Percentiles rank a stretch among this genome's conserved stretches.
phyloP scores from a whole-genome alignment of 164 flowering plant genomes.

The Warburgia ugandensis region DNA sequence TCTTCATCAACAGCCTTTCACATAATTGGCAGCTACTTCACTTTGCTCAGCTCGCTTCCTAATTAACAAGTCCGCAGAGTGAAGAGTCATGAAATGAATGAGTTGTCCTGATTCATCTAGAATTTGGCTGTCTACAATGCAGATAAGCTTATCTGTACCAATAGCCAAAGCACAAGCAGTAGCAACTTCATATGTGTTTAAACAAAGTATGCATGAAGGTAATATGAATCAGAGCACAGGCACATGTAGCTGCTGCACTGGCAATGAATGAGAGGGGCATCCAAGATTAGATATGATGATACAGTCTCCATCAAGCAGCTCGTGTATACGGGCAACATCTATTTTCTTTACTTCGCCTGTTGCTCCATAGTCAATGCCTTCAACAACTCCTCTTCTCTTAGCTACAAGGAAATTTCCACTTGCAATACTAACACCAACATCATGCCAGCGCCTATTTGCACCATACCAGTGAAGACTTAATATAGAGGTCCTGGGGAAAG shows the following conservation, averaged over 20 bases:
- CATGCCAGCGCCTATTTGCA: constrained; percentile 74
- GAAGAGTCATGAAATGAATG: constrained; percentile 61
- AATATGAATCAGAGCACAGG: too few relatives aligned
- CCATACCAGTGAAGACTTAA: constrained; percentile 77
- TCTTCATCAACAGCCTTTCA: constrained; percentile 68
- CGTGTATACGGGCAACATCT: too few relatives aligned
- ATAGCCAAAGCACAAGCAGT: too few relatives aligned
- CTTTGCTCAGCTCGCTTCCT: constrained; percentile 74
- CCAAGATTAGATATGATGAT: too few relatives aligned
- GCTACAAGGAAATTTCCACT: constrained; percentile 92
- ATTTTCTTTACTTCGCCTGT: constrained; percentile 94
- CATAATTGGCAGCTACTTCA: constrained; percentile 84
- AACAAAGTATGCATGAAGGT: too few relatives aligned
- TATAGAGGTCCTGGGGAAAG: constrained; percentile 88
- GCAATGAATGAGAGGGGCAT: too few relatives aligned
- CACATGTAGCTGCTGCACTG: too few relatives aligned
- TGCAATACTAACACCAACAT: constrained; percentile 83
- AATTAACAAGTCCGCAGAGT: constrained; percentile 74
- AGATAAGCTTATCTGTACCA: too few relatives aligned
- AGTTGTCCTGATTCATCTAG: too few relatives aligned
- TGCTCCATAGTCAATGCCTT: constrained; percentile 79
- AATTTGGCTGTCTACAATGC: too few relatives aligned
- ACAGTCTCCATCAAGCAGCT: too few relatives aligned
- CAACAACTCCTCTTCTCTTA: constrained; percentile 86
- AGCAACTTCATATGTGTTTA: constrained; percentile 94